Evolutionary conservation across 148 eudicot genomes (phyloP).

Genomic region (Rhododendron williamsianum): DNA sequence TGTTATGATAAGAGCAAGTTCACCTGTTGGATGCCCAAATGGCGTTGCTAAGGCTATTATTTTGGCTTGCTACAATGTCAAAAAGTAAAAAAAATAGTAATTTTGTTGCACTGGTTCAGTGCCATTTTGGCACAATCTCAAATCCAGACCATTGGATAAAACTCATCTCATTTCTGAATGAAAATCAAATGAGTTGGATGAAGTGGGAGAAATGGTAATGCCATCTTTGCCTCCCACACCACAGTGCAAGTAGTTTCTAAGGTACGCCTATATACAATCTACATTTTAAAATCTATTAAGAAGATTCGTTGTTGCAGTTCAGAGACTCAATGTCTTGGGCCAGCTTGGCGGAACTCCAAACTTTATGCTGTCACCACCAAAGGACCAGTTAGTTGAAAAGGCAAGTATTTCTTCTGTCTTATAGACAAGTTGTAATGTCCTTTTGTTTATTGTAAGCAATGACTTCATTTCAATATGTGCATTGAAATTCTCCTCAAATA

Average conservation of each 20-base stretch:
- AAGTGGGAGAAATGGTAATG: neutral
- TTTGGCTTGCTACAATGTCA: neutral
- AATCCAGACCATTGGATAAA: neutral
- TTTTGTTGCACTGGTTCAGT: neutral
- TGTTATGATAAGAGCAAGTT: neutral
- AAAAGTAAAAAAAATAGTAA: neutral
- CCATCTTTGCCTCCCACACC: neutral
- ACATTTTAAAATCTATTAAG: neutral
- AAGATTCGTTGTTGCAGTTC: constrained; percentile 31
- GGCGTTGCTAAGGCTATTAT: neutral
- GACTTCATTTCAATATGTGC: neutral
- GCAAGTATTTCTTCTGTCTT: constrained; percentile 29
- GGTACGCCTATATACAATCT: neutral
- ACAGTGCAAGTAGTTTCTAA: neutral
- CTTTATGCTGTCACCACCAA: constrained; percentile 44
- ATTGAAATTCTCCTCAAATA: neutral
- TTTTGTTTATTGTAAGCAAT: neutral
- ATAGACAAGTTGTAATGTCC: neutral
- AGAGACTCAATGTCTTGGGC: constrained; percentile 26
- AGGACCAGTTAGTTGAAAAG: constrained; percentile 77
- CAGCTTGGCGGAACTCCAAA: constrained; percentile 31
- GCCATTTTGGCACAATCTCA: neutral
- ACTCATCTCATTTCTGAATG: neutral
- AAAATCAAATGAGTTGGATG: neutral
- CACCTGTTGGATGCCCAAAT: neutral